Evolutionary conservation across 2,329 filamentous ascomycete genomes (phyloP), one percentile per base, ranked within the genome.

Genomic region (Trichoderma endophyticum): DNA sequence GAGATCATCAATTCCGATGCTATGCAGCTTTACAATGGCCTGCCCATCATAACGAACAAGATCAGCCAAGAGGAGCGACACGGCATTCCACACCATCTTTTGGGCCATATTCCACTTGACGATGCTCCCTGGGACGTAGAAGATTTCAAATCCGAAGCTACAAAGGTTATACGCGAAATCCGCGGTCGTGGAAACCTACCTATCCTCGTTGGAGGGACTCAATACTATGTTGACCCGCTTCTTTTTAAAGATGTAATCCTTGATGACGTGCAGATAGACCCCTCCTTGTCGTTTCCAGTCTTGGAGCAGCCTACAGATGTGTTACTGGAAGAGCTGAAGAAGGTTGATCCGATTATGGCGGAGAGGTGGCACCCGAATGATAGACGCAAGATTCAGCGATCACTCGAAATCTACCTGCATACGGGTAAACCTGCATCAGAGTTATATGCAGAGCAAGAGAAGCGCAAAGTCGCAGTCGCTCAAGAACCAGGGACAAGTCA

Each of bases 1-100:
- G 96, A 99, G 81, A 89, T 99, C 67, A 94, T 99, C 83, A 99
- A 99, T 79, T 93, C 93, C 61, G 96, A 99, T 85, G 96, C 96
- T 51, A 97, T 99, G 94, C 96, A 99, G 80, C 90, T 99, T 83
- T 99, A 99, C 81, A 88, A 89, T 68, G 96, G 96, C 3, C 84
- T 99, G 57, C 94, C 96, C 6, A 91, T 98, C 74, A 95, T 98
- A 76, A 99, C 96, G 30, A 99, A 99, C 81, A 97, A 98, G 80
- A 92, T 98, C 72, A 89, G 93, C 0, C 67, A 79, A 1, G 86
- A 90, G 24, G 95, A 98, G 80, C 91, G 90, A 77, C 88, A 91
- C 73, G 93, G 92, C 11, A 86, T 99, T 12, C 92, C 92, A 4
- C 96, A 99, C 79, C 95, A 99, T 81, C 84, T 99, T 4, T 87